Percentiles rank a stretch among this genome's conserved stretches.
These are phyloP conservation scores for Stagonosporopsis rhizophila DNA, from an alignment of 2,329 filamentous ascomycete genomes.

Conservation along the genomic window DNA sequence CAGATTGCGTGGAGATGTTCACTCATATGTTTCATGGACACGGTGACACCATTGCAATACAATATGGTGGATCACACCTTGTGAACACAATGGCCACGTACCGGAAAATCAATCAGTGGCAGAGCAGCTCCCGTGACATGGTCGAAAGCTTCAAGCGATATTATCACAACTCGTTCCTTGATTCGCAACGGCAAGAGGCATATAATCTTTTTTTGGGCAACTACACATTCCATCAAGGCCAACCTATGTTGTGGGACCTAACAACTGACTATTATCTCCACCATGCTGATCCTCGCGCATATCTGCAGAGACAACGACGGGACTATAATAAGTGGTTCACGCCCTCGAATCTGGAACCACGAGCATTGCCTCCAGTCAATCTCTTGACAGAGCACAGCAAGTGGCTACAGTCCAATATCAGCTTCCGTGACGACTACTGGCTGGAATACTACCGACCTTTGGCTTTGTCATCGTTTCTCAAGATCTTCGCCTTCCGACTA, in stretches of 20 bases:
- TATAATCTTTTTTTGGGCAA: constrained; percentile 98
- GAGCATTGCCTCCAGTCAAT: constrained; percentile 58
- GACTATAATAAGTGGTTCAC: constrained; percentile 93
- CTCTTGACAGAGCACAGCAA: constrained; percentile 46
- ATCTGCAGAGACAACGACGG: constrained; percentile 67
- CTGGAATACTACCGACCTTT: constrained; percentile 93
- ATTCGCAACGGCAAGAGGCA: constrained; percentile 96
- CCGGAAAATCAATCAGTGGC: constrained; percentile 98
- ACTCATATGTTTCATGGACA: constrained; percentile 98
- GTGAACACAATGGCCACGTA: constrained; percentile 99
- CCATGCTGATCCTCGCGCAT: constrained; percentile 80
- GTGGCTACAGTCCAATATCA: constrained; percentile 48
- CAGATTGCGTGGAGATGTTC: constrained; percentile 93
- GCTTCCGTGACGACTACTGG: constrained; percentile 92
- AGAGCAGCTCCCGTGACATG: constrained; percentile 96
- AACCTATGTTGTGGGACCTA: constrained; percentile 97
- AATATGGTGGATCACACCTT: constrained; percentile 95
- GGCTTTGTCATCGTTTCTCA: constrained; percentile 85
- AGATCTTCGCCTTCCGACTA: constrained; percentile 92
- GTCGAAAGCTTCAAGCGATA: constrained; percentile 99
- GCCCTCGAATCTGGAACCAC: constrained; percentile 71
- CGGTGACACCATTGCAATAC: constrained; percentile 95
- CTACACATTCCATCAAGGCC: constrained; percentile 84
- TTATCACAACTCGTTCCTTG: constrained; percentile 98
- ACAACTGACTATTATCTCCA: constrained; percentile 96